Percentiles rank a stretch among this genome's conserved stretches.
Evolutionary conservation across 371 early-diverging fungal species (phyloP).

Genomic region (Mucor plumbeus): DNA sequence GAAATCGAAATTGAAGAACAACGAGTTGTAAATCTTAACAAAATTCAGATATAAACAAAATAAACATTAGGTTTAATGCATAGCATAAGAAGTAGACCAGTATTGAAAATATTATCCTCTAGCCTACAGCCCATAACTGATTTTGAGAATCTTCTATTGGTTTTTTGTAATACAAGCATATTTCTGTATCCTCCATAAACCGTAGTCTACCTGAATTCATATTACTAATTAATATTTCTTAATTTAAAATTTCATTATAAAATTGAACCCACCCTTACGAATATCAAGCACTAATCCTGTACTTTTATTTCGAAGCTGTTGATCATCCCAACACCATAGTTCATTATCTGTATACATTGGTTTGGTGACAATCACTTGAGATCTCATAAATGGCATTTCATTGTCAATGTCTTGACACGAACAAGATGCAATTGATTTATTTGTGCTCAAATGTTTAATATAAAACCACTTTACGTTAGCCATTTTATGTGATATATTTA

Average conservation of each 20-base stretch:
- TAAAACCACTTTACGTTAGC: slow-evolving; percentile 34
- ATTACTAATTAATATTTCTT: neutral
- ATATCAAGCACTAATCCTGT: slow-evolving; percentile 48
- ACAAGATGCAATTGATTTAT: slow-evolving; percentile 27
- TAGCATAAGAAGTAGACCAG: no score
- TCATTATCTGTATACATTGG: slow-evolving; percentile 33
- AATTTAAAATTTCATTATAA: neutral
- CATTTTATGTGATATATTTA: neutral
- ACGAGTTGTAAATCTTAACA: no score
- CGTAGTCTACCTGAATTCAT: slow-evolving; percentile 30
- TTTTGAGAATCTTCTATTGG: slow-evolving; percentile 31
- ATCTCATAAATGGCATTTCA: slow-evolving; percentile 17
- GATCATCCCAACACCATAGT: slow-evolving; percentile 47
- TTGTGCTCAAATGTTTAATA: slow-evolving; percentile 32
- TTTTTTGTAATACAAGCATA: slow-evolving; percentile 40
- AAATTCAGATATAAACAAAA: no score
- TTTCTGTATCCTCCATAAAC: slow-evolving; percentile 46
- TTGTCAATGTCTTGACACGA: neutral
- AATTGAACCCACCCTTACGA: slow-evolving; percentile 39
- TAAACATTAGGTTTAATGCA: no score
- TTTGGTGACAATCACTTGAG: slow-evolving; percentile 41
- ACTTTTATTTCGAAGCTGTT: slow-evolving; percentile 38
- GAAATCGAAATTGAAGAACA: no score
- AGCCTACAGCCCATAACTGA: slow-evolving; percentile 47
- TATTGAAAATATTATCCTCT: no score